Evolutionary conservation across 129 eudicot genomes (phyloP).

Genomic region (Chrysanthemum lavandulifolium): DNA sequence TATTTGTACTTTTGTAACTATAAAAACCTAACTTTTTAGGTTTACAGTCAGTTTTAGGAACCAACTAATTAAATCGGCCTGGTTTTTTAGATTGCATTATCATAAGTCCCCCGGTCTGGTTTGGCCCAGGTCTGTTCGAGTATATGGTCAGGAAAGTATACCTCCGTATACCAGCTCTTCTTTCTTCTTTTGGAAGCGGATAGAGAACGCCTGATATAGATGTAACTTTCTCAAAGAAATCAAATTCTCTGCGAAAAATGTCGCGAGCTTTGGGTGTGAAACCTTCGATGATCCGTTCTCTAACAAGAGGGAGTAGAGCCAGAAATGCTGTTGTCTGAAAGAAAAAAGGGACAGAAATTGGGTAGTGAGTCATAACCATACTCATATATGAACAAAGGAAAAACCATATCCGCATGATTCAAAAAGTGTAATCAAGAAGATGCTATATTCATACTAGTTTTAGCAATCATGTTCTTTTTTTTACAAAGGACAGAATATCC

Average conservation of each 20-base stretch:
- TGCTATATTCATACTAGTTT: constrained; percentile 1
- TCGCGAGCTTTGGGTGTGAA: constrained; percentile 82
- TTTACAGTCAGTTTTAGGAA: neutral
- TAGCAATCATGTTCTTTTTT: constrained; percentile 2
- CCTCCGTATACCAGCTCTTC: constrained; percentile 94
- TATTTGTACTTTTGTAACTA: neutral
- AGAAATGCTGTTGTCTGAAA: constrained; percentile 69
- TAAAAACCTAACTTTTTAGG: neutral
- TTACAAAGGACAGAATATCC: neutral
- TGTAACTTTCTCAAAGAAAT: constrained; percentile 97
- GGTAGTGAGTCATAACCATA: constrained; percentile 8
- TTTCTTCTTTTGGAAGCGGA: constrained; percentile 95
- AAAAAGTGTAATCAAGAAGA: no score
- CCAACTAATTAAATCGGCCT: neutral
- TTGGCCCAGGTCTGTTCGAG: neutral
- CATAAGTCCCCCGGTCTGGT: neutral
- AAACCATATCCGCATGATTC: no score
- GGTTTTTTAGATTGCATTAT: neutral
- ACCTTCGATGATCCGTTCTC: constrained; percentile 72
- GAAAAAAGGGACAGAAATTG: neutral
- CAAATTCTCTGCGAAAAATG: constrained; percentile 80
- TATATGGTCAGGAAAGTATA: constrained; percentile 24
- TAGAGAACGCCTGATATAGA: constrained; percentile 90
- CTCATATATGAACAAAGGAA: neutral
- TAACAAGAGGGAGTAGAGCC: constrained; percentile 70